phyloP scores from a whole-genome alignment of 2,329 filamentous ascomycete species.

The Stagonosporopsis rhizophila region DNA sequence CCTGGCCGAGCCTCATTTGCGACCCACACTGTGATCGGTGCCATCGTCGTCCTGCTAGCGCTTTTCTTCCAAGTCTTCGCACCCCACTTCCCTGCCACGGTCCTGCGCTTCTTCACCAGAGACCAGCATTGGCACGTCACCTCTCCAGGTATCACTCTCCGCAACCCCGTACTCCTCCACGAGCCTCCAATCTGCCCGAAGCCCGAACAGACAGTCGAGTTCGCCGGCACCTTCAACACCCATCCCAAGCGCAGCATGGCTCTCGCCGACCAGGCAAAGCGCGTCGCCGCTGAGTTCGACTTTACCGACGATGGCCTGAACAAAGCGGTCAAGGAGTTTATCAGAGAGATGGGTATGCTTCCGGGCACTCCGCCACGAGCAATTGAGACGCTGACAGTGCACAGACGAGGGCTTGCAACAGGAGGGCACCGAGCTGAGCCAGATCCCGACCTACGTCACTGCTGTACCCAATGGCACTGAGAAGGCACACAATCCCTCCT shows the following conservation, averaged over 20 bases:
- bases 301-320: slow-evolving; percentile 80
- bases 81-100: slow-evolving; percentile 45
- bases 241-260: slow-evolving; percentile 55
- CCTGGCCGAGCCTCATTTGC: slow-evolving; percentile 24
- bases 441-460: slow-evolving; percentile 97
- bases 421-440: slow-evolving; percentile 82
- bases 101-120: slow-evolving; percentile 35
- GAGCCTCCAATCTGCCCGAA: slow-evolving; percentile 40
- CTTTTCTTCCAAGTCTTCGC: slow-evolving; percentile 45
- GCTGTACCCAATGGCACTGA: slow-evolving; percentile 96
- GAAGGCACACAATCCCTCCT: slow-evolving; percentile 80
- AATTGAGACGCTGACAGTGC: slow-evolving; percentile 23
- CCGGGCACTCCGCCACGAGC: slow-evolving; percentile 10
- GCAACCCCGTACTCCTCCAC: slow-evolving; percentile 35
- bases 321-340: slow-evolving; percentile 82
- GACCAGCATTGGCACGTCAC: slow-evolving; percentile 25
- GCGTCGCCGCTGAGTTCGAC: slow-evolving; percentile 84
- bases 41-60: slow-evolving; percentile 44
- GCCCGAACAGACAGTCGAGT: slow-evolving; percentile 35
- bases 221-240: slow-evolving; percentile 46
- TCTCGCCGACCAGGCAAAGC: slow-evolving; percentile 74
- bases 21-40: slow-evolving; percentile 35
- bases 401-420: slow-evolving; percentile 80
- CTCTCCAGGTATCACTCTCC: slow-evolving; percentile 33
- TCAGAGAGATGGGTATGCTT: slow-evolving; percentile 76